Conservation (phyloP, 2,329 filamentous ascomycete genomes). For the Tolypocladium pustulatum region DNA sequence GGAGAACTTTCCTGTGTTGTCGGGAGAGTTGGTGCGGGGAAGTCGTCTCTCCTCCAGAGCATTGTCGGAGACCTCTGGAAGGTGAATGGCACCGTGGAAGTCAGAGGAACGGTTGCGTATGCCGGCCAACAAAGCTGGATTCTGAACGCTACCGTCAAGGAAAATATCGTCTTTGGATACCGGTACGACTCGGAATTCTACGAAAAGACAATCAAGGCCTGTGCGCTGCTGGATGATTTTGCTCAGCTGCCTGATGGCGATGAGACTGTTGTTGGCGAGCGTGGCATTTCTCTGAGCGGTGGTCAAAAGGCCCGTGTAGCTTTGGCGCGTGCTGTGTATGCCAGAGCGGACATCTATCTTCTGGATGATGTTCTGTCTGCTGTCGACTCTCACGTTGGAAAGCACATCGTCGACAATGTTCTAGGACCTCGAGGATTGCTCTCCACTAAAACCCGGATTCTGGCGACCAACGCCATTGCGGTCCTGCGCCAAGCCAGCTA, state of each 20-base stretch:
- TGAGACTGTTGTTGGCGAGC: constrained; percentile 91
- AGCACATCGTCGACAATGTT: constrained; percentile 90
- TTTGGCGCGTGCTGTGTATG: constrained; percentile 88
- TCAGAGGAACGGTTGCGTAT: constrained; percentile 79
- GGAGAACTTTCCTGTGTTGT: constrained; percentile 90
- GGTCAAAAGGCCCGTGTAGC: constrained; percentile 93
- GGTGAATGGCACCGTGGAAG: constrained; percentile 67
- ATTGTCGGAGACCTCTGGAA: constrained; percentile 92
- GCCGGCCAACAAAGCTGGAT: constrained; percentile 93
- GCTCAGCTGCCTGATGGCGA: constrained; percentile 88
- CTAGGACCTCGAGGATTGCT: constrained; percentile 78
- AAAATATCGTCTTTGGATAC: constrained; percentile 96
- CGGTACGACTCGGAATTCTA: constrained; percentile 91
- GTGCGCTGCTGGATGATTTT: constrained; percentile 85
- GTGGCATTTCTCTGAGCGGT: constrained; percentile 89
- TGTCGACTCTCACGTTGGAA: constrained; percentile 95
- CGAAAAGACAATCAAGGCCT: constrained; percentile 83
- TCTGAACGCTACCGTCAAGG: constrained; percentile 93
- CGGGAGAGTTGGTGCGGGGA: constrained; percentile 87
- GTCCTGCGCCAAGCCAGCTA: constrained; percentile 84
- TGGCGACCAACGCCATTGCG: constrained; percentile 91
- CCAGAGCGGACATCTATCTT: constrained; percentile 90
- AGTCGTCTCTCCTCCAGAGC: constrained; percentile 83
- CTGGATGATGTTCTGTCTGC: constrained; percentile 91
- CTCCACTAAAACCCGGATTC: constrained; percentile 74